Base-by-base conservation (phyloP, 495 filamentous ascomycete species). In the Penicillium canariense region DNA sequence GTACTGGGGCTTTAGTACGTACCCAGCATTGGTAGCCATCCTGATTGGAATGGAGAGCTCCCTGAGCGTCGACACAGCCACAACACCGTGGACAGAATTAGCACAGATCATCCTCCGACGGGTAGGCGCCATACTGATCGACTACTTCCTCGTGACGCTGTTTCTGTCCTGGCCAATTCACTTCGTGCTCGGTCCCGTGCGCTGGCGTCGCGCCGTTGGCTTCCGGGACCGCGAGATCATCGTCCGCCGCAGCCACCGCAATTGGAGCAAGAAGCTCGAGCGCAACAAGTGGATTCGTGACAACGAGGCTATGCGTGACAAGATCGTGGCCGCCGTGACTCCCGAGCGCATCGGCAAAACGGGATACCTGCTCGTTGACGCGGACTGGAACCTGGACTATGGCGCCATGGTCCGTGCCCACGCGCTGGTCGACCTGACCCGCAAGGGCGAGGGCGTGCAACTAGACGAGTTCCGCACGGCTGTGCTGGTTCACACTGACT, bases 321-420 rank as follows among this genome's bases (percentile, higher is more conserved):
- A 72, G 58, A 76, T 85, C 20, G 65, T 84, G 54, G 81, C 83
- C 0, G 90, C 88, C 3, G 83, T 91, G 2, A 77, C 83, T 3
- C 78, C 81, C 10, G 69, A 79, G 62, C 77, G 83, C 34, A 66
- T 91, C 57, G 65, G 71, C 58, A 91, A 88, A 74, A 92, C 90
- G 20, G 89, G 89, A 2, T 91, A 91, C 59, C 66, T 89, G 53
- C 84, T 91, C 48, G 84, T 91, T 68, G 86, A 88, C 58, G 80
- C 77, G 50, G 82, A 87, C 51, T 96, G 88, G 87, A 87, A 92
- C 66, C 71, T 95, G 52, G 88, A 93, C 63, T 95, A 89, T 75
- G 68, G 66, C 17, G 81, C 77, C 22, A 95, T 96, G 88, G 73
- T 89, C 30, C 67, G 71, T 28, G 87, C 87, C 1, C 83, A 85